Base-by-base conservation (phyloP, 768 basidiomycete species). In the Podaxis rugospora region DNA sequence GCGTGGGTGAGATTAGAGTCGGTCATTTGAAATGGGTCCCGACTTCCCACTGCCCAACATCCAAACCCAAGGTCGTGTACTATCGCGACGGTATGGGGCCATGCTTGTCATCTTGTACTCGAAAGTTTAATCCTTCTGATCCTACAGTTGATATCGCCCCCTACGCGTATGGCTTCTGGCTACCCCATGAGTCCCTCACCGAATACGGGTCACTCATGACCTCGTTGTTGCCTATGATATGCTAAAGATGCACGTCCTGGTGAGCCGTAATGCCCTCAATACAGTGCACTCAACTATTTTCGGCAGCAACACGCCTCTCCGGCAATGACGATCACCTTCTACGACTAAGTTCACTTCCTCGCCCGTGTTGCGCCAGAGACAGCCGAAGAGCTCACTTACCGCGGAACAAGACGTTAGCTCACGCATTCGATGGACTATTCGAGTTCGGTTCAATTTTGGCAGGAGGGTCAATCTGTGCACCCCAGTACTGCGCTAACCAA, bases 111-210 rank as follows among this genome's bases (percentile, higher is more conserved):
- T 1, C 21, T 23, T 5, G 23, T 42, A 18, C 14, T 42, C 0
- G 36, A n/a, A 13, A 21, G 16, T 16, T 18, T 37, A 18, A 50
- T 14, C 11, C 59, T 42, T 57, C 18, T 67, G 51, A 39, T 27
- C 51, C 4, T 55, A 11, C 62, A 92, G 91, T 78, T 55, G 90
- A 93, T 65, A 83, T 91, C 28, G 83, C 82, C 10, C 78, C 82
- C n/a, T 83, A 89, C 69, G 90, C 90, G 0, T 95, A 93, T 70
- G 93, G 93, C 39, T 77, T 90, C 27, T 55, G 89, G 89, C 2
- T 95, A 97, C 66, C 90, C 90, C 51, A 97, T 98, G 93, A 97
- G 98, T 74, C 97, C 96, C 97, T 0, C 93, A 95, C 70, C 81
- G 96, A 39, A 96, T 98, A 78, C 84, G 90, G 55, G 89, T 99